These are phyloP conservation scores for Prunus armeniaca DNA, from an alignment of 306 rosid species.

Conservation along the genomic window DNA sequence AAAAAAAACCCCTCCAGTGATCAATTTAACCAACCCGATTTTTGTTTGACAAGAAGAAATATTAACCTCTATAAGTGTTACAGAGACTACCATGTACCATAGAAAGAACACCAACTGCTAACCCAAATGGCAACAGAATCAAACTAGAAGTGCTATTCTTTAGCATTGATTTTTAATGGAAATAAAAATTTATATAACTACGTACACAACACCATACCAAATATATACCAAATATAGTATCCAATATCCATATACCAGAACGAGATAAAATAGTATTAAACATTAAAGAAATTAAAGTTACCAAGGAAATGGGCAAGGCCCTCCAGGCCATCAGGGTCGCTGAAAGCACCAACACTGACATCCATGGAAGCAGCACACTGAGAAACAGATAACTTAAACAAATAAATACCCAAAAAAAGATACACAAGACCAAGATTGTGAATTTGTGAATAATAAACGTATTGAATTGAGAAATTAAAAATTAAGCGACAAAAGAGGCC, in stretches of 20 bases:
- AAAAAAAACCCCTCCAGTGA: not conserved
- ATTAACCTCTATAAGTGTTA: not conserved
- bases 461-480: not conserved
- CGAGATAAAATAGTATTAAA: not conserved
- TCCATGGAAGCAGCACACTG: slow-evolving; percentile 98
- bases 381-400: not conserved
- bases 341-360: slow-evolving; percentile 80
- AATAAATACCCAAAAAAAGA: not conserved
- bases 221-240: too few species aligned
- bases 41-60: not conserved
- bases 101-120: not conserved
- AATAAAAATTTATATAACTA: not conserved
- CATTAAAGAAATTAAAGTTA: slow-evolving; percentile 10
- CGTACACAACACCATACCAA: too few species aligned
- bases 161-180: not conserved
- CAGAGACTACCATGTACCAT: not conserved
- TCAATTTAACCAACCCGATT: not conserved
- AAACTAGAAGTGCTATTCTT: not conserved
- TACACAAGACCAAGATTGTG: not conserved
- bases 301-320: slow-evolving; percentile 99
- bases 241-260: not conserved
- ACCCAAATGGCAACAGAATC: not conserved
- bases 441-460: not conserved
- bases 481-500: not conserved
- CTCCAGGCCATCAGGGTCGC: slow-evolving; percentile 82